These are phyloP conservation scores for Inosperma sp. DNA, from an alignment of 768 basidiomycete species.

Conservation along the genomic window DNA sequence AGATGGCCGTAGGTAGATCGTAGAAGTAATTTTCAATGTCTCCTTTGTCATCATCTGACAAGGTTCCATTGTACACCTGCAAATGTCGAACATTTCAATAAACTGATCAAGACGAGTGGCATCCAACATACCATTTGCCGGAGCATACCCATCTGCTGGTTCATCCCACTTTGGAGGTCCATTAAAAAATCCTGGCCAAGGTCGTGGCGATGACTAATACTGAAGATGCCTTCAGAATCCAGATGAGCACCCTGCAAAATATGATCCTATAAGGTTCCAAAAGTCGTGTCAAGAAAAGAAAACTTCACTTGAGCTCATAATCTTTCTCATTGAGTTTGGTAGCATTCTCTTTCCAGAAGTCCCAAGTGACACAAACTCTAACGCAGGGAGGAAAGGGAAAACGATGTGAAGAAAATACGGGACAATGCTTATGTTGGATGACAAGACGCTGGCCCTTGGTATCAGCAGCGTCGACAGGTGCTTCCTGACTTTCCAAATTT, in stretches of 20 bases:
- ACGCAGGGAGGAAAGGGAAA: no score
- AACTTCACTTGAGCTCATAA: slow-evolving; percentile 69
- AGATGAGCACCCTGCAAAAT: slow-evolving; percentile 60
- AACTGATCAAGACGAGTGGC: neutral
- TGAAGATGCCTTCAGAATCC: slow-evolving; percentile 59
- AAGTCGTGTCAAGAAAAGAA: neutral
- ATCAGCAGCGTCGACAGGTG: no score
- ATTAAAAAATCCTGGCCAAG: slow-evolving; percentile 78
- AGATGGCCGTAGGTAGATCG: slow-evolving; percentile 75
- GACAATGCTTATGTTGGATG: no score
- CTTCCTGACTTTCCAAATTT: no score
- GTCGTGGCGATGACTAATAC: slow-evolving; percentile 93
- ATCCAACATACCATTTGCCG: slow-evolving; percentile 59
- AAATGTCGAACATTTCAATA: neutral
- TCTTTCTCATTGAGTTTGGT: slow-evolving; percentile 80
- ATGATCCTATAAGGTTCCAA: neutral
- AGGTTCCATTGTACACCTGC: slow-evolving; percentile 53
- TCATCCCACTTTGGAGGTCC: slow-evolving; percentile 56
- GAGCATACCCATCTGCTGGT: slow-evolving; percentile 57
- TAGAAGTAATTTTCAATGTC: slow-evolving; percentile 77
- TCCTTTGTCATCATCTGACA: slow-evolving; percentile 50
- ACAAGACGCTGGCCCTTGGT: no score
- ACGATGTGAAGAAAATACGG: no score
- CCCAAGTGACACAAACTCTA: no score
- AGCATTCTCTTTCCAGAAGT: slow-evolving; percentile 98